Evolutionary conservation across 75 land plant genomes (phyloP), one percentile per base, ranked within the genome.

Genomic region (Picea glauca): DNA sequence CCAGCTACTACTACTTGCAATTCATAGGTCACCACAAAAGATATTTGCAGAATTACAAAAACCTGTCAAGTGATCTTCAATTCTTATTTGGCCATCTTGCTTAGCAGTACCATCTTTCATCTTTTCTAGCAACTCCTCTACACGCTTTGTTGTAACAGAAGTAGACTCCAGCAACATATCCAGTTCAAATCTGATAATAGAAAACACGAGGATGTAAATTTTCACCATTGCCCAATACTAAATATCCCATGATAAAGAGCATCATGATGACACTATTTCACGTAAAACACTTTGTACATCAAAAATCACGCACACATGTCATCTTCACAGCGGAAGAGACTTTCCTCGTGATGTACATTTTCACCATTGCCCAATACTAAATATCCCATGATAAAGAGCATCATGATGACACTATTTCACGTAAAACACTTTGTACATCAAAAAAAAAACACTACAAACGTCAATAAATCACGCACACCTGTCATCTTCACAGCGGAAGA

Each of bases 81-180:
- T 80, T 21, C 76, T 86, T 77, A 88, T 80, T 80, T 84, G 92
- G 77, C 64, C 60, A 57, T 92, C 95, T 76, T 81, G 78, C 74
- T 85, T 93, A 46, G 83, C 83, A 72, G 77, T 61, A 46, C 78
- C 83, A 56, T 85, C 86, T 23, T 88, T 88, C 33, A 89, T 75
- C 87, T 88, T 96, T 58, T 92, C 90, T 26, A 90, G 26, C 2
- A 92, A 79, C 60, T 94, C 94, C 66, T 89, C 95, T 60, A 94
- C 91, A 56, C 86, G 88, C 84, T 88, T 90, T 58, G 87, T 88
- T 17, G 97, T 91, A n/a, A 72, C 85, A 73, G 83, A 81, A 20
- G 90, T 93, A 31, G 99, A 83, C 72, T 96, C 99, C 72, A 96
- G 35, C 79, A 96, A 79, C 95, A 96, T 94, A 70, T 96, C 99